A percentile compares a stretch with the other conserved stretches of the same genome.
These are phyloP conservation scores for Bisporella sp. DNA, from an alignment of 2,329 filamentous ascomycete species.

Conservation along the genomic window DNA sequence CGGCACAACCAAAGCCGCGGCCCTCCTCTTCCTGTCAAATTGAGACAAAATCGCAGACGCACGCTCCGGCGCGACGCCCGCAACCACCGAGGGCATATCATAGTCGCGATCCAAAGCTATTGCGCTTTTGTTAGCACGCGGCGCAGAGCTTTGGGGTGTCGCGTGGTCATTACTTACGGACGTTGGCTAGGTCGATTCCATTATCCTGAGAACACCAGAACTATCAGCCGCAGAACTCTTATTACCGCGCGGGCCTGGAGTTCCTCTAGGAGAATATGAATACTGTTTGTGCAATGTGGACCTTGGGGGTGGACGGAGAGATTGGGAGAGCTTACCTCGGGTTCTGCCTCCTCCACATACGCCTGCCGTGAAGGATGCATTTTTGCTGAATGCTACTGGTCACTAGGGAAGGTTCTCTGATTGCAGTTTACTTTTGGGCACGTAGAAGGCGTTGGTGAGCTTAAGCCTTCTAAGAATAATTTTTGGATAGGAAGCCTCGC, in stretches of 20 bases:
- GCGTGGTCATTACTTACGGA: constrained; percentile 43
- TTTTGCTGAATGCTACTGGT: constrained; percentile 10
- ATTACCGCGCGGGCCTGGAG: constrained; percentile 2
- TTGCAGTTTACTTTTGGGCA: background rate
- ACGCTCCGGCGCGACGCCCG: constrained; percentile 26
- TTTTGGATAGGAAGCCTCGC: too few relatives aligned
- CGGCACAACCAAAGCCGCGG: constrained; percentile 82
- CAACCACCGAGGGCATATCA: constrained; percentile 28
- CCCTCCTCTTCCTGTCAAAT: constrained; percentile 85
- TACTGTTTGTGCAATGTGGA: constrained; percentile 20
- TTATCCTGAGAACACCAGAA: constrained; percentile 22
- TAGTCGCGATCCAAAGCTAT: constrained; percentile 75
- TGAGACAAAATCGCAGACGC: constrained; percentile 42
- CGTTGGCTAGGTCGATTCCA: constrained; percentile 53
- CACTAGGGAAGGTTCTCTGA: too few relatives aligned
- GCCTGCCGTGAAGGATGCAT: constrained; percentile 89
- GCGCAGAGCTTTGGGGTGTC: background rate
- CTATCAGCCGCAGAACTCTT: constrained; percentile 17
- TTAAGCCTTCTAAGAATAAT: background rate
- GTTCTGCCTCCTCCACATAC: constrained; percentile 79
- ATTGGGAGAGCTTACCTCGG: constrained; percentile 47
- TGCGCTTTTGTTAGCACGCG: constrained; percentile 17
- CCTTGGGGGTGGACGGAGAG: constrained; percentile 6
- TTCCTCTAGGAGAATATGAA: constrained; percentile 26
- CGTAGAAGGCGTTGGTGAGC: background rate